phyloP scores from a whole-genome alignment of 495 filamentous ascomycete species.

The Haplographium delicatum region DNA sequence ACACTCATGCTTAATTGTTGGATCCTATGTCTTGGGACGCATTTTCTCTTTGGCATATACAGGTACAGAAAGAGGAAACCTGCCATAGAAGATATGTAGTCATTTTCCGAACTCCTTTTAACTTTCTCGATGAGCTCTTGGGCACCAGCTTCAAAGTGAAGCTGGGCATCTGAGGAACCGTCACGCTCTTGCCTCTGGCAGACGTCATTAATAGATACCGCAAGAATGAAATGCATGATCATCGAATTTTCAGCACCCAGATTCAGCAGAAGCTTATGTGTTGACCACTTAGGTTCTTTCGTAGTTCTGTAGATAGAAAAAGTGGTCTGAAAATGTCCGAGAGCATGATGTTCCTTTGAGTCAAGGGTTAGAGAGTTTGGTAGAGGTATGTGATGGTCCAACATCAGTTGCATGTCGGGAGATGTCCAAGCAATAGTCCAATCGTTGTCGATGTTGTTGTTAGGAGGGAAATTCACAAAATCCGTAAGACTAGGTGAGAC shows the following conservation, averaged over 20 bases:
- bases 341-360: background rate
- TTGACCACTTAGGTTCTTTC: slow-evolving; percentile 8
- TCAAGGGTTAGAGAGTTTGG: slow-evolving; percentile 1
- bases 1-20: slow-evolving; percentile 4
- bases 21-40: background rate
- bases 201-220: slow-evolving; percentile 12
- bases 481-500: too few relatives aligned
- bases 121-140: background rate
- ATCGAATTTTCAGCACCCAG: background rate
- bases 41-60: slow-evolving; percentile 5
- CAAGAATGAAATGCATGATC: slow-evolving; percentile 15
- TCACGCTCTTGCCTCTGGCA: background rate
- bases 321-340: slow-evolving; percentile 3
- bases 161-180: background rate
- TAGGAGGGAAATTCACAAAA: too few relatives aligned
- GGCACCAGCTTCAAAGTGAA: slow-evolving; percentile 1
- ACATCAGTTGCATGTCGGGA: background rate
- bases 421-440: too few relatives aligned
- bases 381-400: background rate
- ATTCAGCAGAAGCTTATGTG: slow-evolving; percentile 9
- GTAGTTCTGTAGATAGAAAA: slow-evolving; percentile 14
- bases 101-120: background rate
- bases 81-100: background rate
- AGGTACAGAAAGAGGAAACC: slow-evolving; percentile 10
- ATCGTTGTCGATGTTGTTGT: too few relatives aligned